These are phyloP conservation scores for Solanum aculeatissimum DNA, from an alignment of 305 asterid genomes.

Conservation along the genomic window DNA sequence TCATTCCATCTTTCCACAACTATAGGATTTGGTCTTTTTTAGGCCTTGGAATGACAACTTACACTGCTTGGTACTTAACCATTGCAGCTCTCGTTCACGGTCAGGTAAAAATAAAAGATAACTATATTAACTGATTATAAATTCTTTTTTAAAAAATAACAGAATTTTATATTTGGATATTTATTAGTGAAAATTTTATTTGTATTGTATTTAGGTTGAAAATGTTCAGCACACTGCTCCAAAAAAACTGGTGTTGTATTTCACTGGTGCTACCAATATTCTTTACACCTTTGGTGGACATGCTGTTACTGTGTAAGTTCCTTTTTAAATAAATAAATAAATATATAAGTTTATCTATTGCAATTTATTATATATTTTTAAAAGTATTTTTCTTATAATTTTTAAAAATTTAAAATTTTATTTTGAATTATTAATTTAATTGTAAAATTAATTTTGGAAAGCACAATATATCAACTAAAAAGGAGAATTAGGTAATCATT, in stretches of 20 bases:
- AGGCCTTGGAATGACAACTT: constrained; percentile 94
- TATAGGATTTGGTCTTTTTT: constrained; percentile 88
- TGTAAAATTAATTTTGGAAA: no score
- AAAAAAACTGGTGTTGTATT: constrained; percentile 51
- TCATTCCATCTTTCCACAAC: constrained; percentile 91
- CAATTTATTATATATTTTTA: not conserved
- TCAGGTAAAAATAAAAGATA: constrained; percentile 38
- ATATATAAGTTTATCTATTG: no score
- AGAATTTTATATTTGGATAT: not conserved
- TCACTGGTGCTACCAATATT: constrained; percentile 93
- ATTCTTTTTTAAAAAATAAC: no score
- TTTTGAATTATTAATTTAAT: no score
- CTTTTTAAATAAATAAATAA: no score
- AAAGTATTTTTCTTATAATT: no score
- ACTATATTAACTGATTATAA: not conserved
- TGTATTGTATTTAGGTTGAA: constrained; percentile 32
- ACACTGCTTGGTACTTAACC: constrained; percentile 89
- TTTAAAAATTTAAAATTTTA: no score
- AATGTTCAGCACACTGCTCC: constrained; percentile 74
- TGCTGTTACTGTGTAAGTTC: constrained; percentile 94
- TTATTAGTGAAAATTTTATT: not conserved
- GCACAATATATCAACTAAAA: no score
- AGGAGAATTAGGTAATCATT: not conserved
- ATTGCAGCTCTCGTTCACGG: constrained; percentile 64
- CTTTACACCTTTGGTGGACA: constrained; percentile 94